Base-by-base conservation (phyloP, 2,329 filamentous ascomycete species). In the Hirsutella rhossiliensis region DNA sequence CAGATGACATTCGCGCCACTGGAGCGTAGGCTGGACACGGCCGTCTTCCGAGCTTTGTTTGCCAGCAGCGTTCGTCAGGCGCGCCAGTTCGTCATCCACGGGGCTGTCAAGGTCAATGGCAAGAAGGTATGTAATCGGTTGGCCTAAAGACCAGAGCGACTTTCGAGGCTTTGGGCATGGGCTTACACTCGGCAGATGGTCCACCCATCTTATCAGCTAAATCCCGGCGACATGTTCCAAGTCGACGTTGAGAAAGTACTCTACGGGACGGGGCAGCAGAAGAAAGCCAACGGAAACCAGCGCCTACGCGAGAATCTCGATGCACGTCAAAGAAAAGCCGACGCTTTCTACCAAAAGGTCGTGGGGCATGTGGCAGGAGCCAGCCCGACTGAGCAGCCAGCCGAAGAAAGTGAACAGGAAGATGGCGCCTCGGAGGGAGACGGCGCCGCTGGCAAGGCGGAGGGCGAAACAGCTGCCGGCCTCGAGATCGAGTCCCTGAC, bases 201-300 rank as follows among this genome's bases (percentile, higher is more conserved):
- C 50, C 86, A 92, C 59, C 89, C 92, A 9, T 84, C 87, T 44
- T 98, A 98, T 63, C 80, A 88, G 51, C 76, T 98, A 34, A 98
- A 98, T 63, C 94, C 92, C 3, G 92, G 92, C 53, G 92, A 98
- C 62, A 87, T 98, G 80, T 98, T 98, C 73, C 87, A 94, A 62
- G 90, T 98, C 55, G 84, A 96, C 18, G 75, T 85, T 31, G 87
- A 95, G 34, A 80, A 82, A 54, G 92, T 98, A 45, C 74, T 98
- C 64, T 89, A 76, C 56, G 90, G 87, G 30, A 95, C 89, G 1
- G 92, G 92, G 46, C 73, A 76, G 23, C 75, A 77, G 41, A 92
- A 88, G 64, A 63, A 72, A 6, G 23, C 50, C 18, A 46, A 58
- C 53, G 49, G 43, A 3, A 45, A 56, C 43, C 45, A 50, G 18